Percentiles rank a stretch among this genome's conserved stretches.
Evolutionary conservation across 331 rosid genomes (phyloP).

Genomic region (Arachis monticola): DNA sequence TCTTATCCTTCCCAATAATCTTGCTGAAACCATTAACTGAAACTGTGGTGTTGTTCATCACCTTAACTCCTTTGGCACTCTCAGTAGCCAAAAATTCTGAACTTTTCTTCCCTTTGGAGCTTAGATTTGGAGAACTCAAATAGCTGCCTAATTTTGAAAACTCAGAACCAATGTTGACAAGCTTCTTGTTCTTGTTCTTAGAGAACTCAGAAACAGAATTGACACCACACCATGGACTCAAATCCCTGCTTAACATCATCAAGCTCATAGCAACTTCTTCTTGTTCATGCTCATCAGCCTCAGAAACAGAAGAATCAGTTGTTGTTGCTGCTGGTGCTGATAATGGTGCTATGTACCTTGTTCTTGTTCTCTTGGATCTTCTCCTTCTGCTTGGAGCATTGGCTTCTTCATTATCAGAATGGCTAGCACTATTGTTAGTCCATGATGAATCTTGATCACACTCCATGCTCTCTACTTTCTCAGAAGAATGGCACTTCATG

Average conservation of each 20-base stretch:
- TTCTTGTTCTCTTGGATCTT: slow-evolving; percentile 58
- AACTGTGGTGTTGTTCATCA: slow-evolving; percentile 36
- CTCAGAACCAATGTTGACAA: slow-evolving; percentile 30
- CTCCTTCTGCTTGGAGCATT: slow-evolving; percentile 46
- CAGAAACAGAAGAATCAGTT: slow-evolving; percentile 54
- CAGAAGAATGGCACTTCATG: slow-evolving; percentile 73
- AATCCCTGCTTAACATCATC: slow-evolving; percentile 72
- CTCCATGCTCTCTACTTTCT: slow-evolving; percentile 46
- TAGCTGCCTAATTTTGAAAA: slow-evolving; percentile 17
- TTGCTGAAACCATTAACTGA: slow-evolving; percentile 32
- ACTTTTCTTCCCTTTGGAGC: slow-evolving; percentile 16
- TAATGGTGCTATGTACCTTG: slow-evolving; percentile 48
- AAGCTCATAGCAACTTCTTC: slow-evolving; percentile 74
- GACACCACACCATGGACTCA: slow-evolving; percentile 50
- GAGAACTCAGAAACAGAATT: slow-evolving; percentile 52
- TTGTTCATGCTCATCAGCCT: slow-evolving; percentile 59
- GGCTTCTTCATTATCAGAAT: slow-evolving; percentile 62
- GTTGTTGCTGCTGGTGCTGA: slow-evolving; percentile 41
- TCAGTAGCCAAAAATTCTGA: slow-evolving; percentile 23
- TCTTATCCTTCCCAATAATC: slow-evolving; percentile 34
- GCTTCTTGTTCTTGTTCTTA: slow-evolving; percentile 28
- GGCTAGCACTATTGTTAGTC: slow-evolving; percentile 34
- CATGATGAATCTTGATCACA: slow-evolving; percentile 49
- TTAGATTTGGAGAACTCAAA: slow-evolving; percentile 35
- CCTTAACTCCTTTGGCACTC: slow-evolving; percentile 19